Conservation (phyloP, 1,284 basidiomycete genomes). For the Dichomitus squalens region DNA sequence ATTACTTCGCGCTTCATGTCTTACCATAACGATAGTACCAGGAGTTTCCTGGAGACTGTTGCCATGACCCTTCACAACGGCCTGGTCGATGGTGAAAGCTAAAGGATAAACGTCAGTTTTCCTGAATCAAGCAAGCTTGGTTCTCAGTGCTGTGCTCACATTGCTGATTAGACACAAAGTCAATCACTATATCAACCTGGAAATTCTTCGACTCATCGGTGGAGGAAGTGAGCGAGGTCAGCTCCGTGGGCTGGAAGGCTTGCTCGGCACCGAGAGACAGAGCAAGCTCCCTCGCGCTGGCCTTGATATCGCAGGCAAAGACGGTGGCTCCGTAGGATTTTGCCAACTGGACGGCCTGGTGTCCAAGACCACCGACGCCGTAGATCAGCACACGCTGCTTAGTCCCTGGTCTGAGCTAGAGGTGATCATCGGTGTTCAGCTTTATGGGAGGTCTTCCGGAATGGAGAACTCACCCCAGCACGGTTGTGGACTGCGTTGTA, state of each 20-base stretch:
- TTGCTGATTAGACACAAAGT: constrained; percentile 27
- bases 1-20: background rate
- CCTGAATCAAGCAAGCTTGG: too few relatives aligned
- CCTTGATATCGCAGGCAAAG: constrained; percentile 29
- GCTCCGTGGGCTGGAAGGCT: constrained; percentile 26
- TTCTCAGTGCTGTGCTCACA: constrained; percentile 23
- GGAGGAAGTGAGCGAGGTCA: constrained; percentile 16
- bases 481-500: constrained; percentile 30
- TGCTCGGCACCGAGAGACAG: constrained; percentile 28
- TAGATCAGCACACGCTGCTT: constrained; percentile 30
- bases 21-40: background rate
- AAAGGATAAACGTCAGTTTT: background rate
- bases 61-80: background rate
- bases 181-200: constrained; percentile 29
- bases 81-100: constrained; percentile 3
- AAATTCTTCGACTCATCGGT: constrained; percentile 19
- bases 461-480: constrained; percentile 21
- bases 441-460: background rate
- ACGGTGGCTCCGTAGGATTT: constrained; percentile 30
- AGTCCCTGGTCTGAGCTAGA: constrained; percentile 14
- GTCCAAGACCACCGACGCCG: constrained; percentile 34
- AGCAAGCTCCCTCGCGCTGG: constrained; percentile 27
- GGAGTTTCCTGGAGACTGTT: background rate
- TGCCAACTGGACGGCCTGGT: constrained; percentile 33
- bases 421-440: background rate